Evolutionary conservation across 768 basidiomycete species (phyloP), one percentile per base, ranked within the genome.

Genomic region (Collybia nuda): DNA sequence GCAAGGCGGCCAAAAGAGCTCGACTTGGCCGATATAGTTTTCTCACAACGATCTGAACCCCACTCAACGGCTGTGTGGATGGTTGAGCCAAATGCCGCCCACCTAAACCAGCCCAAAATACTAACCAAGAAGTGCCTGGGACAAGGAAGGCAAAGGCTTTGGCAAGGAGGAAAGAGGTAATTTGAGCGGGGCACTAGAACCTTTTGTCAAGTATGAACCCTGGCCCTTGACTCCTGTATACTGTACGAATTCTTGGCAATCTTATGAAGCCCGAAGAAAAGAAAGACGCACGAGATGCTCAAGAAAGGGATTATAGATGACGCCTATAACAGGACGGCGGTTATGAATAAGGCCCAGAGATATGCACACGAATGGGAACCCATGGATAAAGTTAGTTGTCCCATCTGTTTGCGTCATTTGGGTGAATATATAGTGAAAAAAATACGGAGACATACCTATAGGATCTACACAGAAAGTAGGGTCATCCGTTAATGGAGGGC

Each of bases 381-480:
- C 85, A 57, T 90, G 88, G 17, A 91, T 76, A 60, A 93, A 91
- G 66, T 94, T 95, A 38, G 92, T 93, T 2, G 91, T 94, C 12
- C 91, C 90, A 61, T 92, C 90, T 90, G 58, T 22, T 26, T 5
- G 15, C 29, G 19, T n/a, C n/a, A n/a, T n/a, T 6, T 32, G 19
- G 43, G 19, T 11, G 35, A 26, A 48, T 24, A 44, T 42, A 14
- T 32, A 18, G 23, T 38, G 24, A 19, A 26, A 6, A 36, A 1
- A 11, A 6, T 37, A 17, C 14, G 2, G 24, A 18, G 12, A 60
- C 76, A 48, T 57, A 86, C 90, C 94, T 50, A 97, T 96, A 26
- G 95, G 95, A 65, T 98, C 95, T 39, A 96, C 90, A 60, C 96
- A 97, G 74, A 90, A 99, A 0, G 96, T 98, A 4, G 94, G 93